phyloP scores from a whole-genome alignment of 2,329 filamentous ascomycete genomes.

The Colletotrichum tanaceti region DNA sequence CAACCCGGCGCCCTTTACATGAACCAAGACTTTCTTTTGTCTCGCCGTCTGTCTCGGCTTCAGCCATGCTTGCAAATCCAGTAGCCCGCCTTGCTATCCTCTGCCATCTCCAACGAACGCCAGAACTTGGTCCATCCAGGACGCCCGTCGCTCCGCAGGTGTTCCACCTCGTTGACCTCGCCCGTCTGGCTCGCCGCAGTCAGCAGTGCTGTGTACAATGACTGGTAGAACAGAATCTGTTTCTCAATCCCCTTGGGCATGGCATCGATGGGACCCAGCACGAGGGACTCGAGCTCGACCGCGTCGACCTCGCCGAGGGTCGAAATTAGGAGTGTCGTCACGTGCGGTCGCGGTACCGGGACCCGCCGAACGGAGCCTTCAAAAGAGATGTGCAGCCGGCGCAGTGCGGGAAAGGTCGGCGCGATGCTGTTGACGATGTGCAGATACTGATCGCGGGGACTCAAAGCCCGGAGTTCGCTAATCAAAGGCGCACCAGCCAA shows the following conservation, averaged over 20 bases:
- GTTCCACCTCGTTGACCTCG: slow-evolving; percentile 33
- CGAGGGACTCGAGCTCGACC: slow-evolving; percentile 22
- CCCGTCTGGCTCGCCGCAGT: slow-evolving; percentile 9
- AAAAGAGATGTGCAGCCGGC: slow-evolving; percentile 37
- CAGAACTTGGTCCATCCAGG: slow-evolving; percentile 40
- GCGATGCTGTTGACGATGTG: slow-evolving; percentile 28
- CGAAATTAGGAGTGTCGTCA: slow-evolving; percentile 36
- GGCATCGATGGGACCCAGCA: slow-evolving; percentile 34
- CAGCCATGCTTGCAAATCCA: slow-evolving; percentile 40
- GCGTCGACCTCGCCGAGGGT: slow-evolving; percentile 36
- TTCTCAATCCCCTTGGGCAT: slow-evolving; percentile 27
- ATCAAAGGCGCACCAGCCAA: slow-evolving; percentile 18
- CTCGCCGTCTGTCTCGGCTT: background rate
- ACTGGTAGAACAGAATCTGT: slow-evolving; percentile 38
- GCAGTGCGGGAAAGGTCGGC: slow-evolving; percentile 36
- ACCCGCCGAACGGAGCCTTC: slow-evolving; percentile 39
- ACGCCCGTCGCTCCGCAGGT: slow-evolving; percentile 32
- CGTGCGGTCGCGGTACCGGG: slow-evolving; percentile 35
- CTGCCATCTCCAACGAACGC: slow-evolving; percentile 22
- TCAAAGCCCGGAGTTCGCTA: slow-evolving; percentile 19
- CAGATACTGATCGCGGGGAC: slow-evolving; percentile 32
- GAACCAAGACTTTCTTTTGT: slow-evolving; percentile 1
- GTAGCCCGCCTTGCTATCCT: slow-evolving; percentile 28
- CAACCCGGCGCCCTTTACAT: slow-evolving; percentile 15
- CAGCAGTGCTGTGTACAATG: slow-evolving; percentile 34